Conservation (phyloP, 495 filamentous ascomycete species). For the Elaphomyces granulatus region DNA sequence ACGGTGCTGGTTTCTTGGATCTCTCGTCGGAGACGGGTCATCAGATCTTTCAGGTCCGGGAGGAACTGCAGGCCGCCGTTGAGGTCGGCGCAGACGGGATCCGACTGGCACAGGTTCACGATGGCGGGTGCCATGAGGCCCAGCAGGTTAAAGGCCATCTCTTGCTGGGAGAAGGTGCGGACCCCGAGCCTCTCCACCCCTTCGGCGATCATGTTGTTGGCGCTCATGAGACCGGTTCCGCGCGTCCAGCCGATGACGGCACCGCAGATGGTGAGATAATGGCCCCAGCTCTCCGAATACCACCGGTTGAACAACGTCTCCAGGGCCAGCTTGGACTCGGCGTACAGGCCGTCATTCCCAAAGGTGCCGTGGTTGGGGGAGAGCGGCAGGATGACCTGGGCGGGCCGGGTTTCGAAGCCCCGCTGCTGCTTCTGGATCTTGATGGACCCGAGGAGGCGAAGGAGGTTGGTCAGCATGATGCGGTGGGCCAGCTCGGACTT, state of each 20-base stretch:
- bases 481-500: slow-evolving; percentile 97
- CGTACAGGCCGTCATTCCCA: slow-evolving; percentile 94
- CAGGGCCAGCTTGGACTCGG: slow-evolving; percentile 90
- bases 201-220: slow-evolving; percentile 95
- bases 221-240: slow-evolving; percentile 94
- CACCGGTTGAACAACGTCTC: slow-evolving; percentile 98
- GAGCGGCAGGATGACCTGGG: slow-evolving; percentile 88
- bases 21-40: slow-evolving; percentile 77
- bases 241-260: slow-evolving; percentile 99
- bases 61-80: slow-evolving; percentile 98
- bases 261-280: slow-evolving; percentile 97
- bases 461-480: slow-evolving; percentile 96
- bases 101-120: slow-evolving; percentile 87
- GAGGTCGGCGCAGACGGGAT: slow-evolving; percentile 92
- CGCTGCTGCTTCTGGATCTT: slow-evolving; percentile 77
- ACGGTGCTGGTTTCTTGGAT: slow-evolving; percentile 92
- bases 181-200: slow-evolving; percentile 94
- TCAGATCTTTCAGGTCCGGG: slow-evolving; percentile 87
- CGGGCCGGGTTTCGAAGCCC: slow-evolving; percentile 87
- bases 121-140: slow-evolving; percentile 91
- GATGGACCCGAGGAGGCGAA: slow-evolving; percentile 78
- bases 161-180: slow-evolving; percentile 95
- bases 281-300: slow-evolving; percentile 94
- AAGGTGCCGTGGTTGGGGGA: slow-evolving; percentile 99
- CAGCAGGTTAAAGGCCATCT: slow-evolving; percentile 98